Base-by-base conservation (phyloP, 345 rosid species). In the Hibiscus syriacus region DNA sequence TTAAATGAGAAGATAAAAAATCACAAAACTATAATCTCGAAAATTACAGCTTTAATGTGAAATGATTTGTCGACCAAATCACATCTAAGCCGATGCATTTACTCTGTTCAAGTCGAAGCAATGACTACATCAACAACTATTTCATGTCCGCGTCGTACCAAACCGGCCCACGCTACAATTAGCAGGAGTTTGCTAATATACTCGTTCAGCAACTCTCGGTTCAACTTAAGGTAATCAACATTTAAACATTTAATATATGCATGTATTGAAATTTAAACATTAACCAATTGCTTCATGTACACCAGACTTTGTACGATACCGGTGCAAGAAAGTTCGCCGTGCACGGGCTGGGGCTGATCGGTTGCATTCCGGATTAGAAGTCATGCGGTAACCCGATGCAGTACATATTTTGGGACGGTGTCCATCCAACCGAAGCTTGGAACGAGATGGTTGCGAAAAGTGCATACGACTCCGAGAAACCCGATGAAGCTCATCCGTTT, bases 61-160 rank as follows among this genome's bases (percentile, higher is more conserved):
- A 71, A 4, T 12, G 67, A 52, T 1, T 67, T 63, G 2, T 52
- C 73, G 7, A 71, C 79, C 19, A 41, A n/a, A 0, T 39, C 10
- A 3, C 69, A 45, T 58, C 71, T 83, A 46, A 62, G 23, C 12
- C 60, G 23, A 55, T 85, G 90, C 71, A 69, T 82, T 32, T 82
- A 82, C 58, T 71, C 83, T 4, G 53, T 80, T 16, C 73, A 61
- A 62, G 77, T 81, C 2, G 89, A 38, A 75, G 58, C 76, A 82
- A 85, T 3, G 89, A 85, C 71, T 82, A 79, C 59, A 69, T 80
- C 17, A 85, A 82, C 78, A 79, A 85, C 73, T 82, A 80, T 66
- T 85, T 85, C 78, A 29, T 74, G 70, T 76, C 78, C 0, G 16
- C 63, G 34, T 25, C 22, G 22, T 72, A 81, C 6, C 0, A 11